Evolutionary conservation across 176 grass and related monocot species (phyloP).

Genomic region (Calamus simplicifolius): DNA sequence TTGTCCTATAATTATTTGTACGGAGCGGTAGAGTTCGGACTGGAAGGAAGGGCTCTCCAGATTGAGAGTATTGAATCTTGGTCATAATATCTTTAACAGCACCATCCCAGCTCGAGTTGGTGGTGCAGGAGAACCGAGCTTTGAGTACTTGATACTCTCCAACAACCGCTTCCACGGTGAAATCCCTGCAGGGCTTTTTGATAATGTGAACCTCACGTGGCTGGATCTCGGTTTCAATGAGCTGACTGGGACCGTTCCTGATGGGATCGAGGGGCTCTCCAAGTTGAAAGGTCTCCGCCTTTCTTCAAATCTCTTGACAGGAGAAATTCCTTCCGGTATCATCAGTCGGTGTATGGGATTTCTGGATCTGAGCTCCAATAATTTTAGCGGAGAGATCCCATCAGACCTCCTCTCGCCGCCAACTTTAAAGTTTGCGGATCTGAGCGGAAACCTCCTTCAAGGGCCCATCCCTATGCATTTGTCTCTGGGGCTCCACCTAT

Average conservation of each 20-base stretch:
- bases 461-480: conserved; percentile 19
- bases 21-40: conserved; percentile 4
- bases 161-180: conserved; percentile 17
- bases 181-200: conserved; percentile 23
- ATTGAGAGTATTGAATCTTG: conserved; percentile 49
- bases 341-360: conserved; percentile 2
- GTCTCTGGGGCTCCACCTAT: conserved; percentile 24
- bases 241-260: conserved; percentile 11
- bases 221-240: conserved; percentile 66
- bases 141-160: conserved; percentile 44
- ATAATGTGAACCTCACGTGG: conserved; percentile 16
- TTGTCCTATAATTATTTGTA: conserved; percentile 30
- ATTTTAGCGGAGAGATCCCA: conserved; percentile 25
- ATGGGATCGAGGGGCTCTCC: conserved; percentile 10
- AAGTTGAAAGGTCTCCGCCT: conserved; percentile 45
- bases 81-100: conserved; percentile 16
- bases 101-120: conserved; percentile 13
- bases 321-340: conserved; percentile 7
- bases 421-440: conserved; percentile 40
- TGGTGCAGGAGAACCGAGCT: background rate
- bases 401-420: conserved; percentile 15
- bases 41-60: conserved; percentile 10
- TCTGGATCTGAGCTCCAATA: conserved; percentile 75
- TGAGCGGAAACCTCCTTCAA: conserved; percentile 2
- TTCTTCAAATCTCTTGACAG: conserved; percentile 34